Conservation (phyloP, 1,284 basidiomycete genomes). For the Earliella scabrosa region DNA sequence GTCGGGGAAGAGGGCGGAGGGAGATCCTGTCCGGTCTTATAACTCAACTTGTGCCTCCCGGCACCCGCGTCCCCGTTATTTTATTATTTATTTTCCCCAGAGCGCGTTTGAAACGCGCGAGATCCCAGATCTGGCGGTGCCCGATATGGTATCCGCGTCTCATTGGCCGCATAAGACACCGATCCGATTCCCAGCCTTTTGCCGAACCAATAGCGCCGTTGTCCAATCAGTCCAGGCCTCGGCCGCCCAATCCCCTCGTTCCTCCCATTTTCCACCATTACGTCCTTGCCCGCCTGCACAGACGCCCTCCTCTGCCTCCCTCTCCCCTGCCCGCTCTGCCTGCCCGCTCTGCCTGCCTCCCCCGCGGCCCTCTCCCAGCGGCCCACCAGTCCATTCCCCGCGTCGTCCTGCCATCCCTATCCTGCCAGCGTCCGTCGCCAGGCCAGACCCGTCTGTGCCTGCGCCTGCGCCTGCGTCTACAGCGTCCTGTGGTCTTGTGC, state of each 20-base stretch:
- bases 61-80: constrained; percentile 17
- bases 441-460: not conserved
- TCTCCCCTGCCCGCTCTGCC: not conserved
- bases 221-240: constrained; percentile 23
- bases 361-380: not conserved
- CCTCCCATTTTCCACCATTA: constrained; percentile 17
- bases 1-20: constrained; percentile 25
- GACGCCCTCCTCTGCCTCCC: too few relatives aligned
- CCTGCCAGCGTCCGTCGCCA: not conserved
- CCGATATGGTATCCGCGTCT: constrained; percentile 25
- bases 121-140: constrained; percentile 8
- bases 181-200: constrained; percentile 27
- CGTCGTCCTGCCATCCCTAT: constrained; percentile 2
- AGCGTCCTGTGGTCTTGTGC: not conserved
- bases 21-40: constrained; percentile 23
- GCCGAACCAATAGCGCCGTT: constrained; percentile 23
- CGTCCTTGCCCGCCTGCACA: constrained; percentile 18
- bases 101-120: constrained; percentile 13
- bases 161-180: constrained; percentile 27
- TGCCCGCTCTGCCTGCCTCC: constrained; percentile 1
- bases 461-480: not conserved
- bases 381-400: constrained; percentile 8
- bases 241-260: constrained; percentile 19
- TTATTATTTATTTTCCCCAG: constrained; percentile 19
- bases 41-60: constrained; percentile 16